Conservation (phyloP, 805 yeast species). For the Lipomyces oligophaga region DNA sequence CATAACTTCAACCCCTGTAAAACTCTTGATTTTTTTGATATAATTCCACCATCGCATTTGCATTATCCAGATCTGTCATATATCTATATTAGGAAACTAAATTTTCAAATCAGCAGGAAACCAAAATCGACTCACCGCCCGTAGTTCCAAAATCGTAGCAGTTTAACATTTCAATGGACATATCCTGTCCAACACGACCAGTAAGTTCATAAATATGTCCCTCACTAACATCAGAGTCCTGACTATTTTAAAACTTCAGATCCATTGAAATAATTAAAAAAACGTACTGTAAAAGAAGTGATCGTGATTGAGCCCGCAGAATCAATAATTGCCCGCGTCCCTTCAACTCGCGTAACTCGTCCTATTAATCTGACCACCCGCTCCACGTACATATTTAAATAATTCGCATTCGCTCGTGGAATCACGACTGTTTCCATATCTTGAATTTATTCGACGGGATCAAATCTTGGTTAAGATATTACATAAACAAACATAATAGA, state of each 20-base stretch:
- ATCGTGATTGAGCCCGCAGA: constrained; percentile 37
- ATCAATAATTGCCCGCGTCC: constrained; percentile 32
- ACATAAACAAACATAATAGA: neutral
- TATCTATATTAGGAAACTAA: neutral
- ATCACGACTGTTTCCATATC: neutral
- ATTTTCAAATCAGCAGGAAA: neutral
- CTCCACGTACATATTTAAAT: constrained; percentile 28
- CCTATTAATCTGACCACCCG: constrained; percentile 38
- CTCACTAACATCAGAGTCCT: constrained; percentile 11
- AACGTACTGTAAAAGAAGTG: constrained; percentile 27
- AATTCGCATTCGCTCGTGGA: constrained; percentile 37
- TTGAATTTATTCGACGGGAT: no score
- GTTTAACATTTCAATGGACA: constrained; percentile 30
- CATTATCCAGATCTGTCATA: constrained; percentile 19
- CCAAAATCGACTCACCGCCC: constrained; percentile 15
- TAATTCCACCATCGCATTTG: constrained; percentile 21
- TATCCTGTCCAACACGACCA: constrained; percentile 37
- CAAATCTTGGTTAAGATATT: no score
- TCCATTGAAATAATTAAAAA: neutral
- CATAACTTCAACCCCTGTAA: no score
- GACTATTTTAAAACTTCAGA: neutral
- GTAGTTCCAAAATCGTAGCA: constrained; percentile 31
- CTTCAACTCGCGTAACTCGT: constrained; percentile 33
- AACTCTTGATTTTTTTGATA: constrained; percentile 14
- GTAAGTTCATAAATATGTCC: constrained; percentile 38